These are phyloP conservation scores for Fusarium dimerum DNA, from an alignment of 2,329 filamentous ascomycete species.

Conservation along the genomic window DNA sequence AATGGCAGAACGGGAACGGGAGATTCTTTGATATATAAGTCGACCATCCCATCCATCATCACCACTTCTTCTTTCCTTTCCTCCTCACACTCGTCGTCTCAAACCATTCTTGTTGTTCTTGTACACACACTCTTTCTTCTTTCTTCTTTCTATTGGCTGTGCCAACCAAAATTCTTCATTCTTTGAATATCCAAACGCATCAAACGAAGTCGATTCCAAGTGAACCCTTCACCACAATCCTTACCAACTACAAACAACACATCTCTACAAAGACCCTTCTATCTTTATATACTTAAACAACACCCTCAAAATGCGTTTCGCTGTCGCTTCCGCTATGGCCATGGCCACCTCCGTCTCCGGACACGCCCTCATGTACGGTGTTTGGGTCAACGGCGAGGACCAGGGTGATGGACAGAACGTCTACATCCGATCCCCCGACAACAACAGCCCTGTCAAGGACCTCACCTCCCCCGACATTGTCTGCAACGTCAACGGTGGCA, in stretches of 20 bases:
- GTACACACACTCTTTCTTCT: constrained; percentile 14
- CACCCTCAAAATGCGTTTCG: constrained; percentile 38
- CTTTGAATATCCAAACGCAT: constrained; percentile 9
- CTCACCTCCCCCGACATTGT: constrained; percentile 42
- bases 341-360: constrained; percentile 41
- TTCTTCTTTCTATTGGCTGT: constrained; percentile 33
- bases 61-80: constrained; percentile 3
- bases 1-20: neutral
- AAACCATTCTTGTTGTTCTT: constrained; percentile 21
- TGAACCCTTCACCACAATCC: constrained; percentile 26
- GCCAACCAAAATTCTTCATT: constrained; percentile 27
- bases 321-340: constrained; percentile 35
- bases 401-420: constrained; percentile 41
- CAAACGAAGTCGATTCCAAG: constrained; percentile 18
- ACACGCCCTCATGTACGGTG: constrained; percentile 48
- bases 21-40: constrained; percentile 25
- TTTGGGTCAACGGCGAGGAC: constrained; percentile 50
- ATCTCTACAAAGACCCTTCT: constrained; percentile 1
- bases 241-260: constrained; percentile 11
- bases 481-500: constrained; percentile 46
- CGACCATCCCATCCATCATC: neutral
- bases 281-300: neutral
- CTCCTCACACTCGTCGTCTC: constrained; percentile 26
- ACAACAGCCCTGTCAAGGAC: constrained; percentile 48
- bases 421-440: constrained; percentile 47